Evolutionary conservation across 139 green algal species (phyloP), one percentile per base, ranked within the genome.

Genomic region (Desmodesmus armatus): DNA sequence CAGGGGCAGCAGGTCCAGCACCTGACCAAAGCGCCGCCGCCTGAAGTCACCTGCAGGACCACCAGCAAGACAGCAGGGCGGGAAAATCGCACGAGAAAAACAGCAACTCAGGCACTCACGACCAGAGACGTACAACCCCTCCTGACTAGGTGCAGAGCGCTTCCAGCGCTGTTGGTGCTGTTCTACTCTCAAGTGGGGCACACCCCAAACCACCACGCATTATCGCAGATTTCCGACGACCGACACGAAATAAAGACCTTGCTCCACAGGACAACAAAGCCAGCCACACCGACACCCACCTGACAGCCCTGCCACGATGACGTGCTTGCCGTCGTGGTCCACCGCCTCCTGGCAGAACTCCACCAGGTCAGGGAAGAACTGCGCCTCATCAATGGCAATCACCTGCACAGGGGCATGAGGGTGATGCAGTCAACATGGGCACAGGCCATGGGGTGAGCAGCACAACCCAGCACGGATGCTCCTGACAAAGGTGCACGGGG

Each of bases 311-410:
- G 94, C 93, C 40, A 96, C 71, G 6, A 96, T 43, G 0, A 95
- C 47, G 21, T 77, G 85, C 90, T 95, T 95, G 79, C 85, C 76
- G 40, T 95, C 87, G 9, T 69, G 11, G 65, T 97, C 94, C 5
- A 92, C 92, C 2, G 93, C 93, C n/a, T 69, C 31, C 21, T 29
- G 39, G 37, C 89, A 95, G 40, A 96, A 97, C 2, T 93, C 87
- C 0, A 85, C 62, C 66, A 98, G 87, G 86, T 96, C 95, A 11
- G 77, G 70, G 51, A 98, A 96, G 67, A 90, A 98, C 81, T 98
- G 95, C 5, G 91, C 95, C 67, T 98, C 95, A 55, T 98, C 95
- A 60, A 98, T 91, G 0, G 92, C 95, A 62, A 98, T 35, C 60
- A 84, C 62, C 75, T 82, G 75, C 40, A n/a, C n/a, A n/a, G n/a